Conservation (phyloP, 2,329 filamentous ascomycete genomes). For the Verticillium klebahnii region DNA sequence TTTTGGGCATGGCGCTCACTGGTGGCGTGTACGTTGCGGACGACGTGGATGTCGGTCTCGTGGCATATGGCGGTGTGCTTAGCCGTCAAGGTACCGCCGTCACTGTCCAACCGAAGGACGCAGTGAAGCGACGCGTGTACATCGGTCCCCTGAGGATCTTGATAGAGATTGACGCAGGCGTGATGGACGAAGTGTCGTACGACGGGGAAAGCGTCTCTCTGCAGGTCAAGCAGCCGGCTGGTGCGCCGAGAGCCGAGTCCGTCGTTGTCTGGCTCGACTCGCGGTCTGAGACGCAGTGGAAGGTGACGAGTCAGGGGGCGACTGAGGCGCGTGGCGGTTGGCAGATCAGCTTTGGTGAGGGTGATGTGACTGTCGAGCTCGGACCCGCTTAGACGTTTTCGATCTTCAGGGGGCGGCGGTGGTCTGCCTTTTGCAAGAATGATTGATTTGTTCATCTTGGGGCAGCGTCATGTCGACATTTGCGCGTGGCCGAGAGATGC, state of each 20-base stretch:
- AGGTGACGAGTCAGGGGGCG: slow-evolving; percentile 1
- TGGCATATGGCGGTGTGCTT: slow-evolving; percentile 44
- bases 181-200: slow-evolving; percentile 33
- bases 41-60: slow-evolving; percentile 37
- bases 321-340: slow-evolving; percentile 16
- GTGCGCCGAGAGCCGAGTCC: slow-evolving; percentile 15
- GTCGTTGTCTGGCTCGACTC: slow-evolving; percentile 32
- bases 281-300: slow-evolving; percentile 12
- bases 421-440: background rate
- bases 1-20: slow-evolving; percentile 45
- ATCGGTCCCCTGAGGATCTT: slow-evolving; percentile 39
- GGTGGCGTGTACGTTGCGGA: slow-evolving; percentile 44
- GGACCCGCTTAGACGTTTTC: slow-evolving; percentile 11
- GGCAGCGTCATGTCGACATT: background rate
- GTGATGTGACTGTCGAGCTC: slow-evolving; percentile 5
- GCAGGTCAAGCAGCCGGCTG: background rate
- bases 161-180: slow-evolving; percentile 37
- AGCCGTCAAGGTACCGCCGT: slow-evolving; percentile 17
- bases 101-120: slow-evolving; percentile 37
- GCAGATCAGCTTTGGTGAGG: slow-evolving; percentile 1
- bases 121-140: slow-evolving; percentile 42
- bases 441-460: background rate
- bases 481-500: background rate
- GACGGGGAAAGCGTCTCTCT: slow-evolving; percentile 3
- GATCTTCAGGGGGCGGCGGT: background rate